These are phyloP conservation scores for Lojkania enalia DNA, from an alignment of 2,329 filamentous ascomycete species.

Conservation along the genomic window DNA sequence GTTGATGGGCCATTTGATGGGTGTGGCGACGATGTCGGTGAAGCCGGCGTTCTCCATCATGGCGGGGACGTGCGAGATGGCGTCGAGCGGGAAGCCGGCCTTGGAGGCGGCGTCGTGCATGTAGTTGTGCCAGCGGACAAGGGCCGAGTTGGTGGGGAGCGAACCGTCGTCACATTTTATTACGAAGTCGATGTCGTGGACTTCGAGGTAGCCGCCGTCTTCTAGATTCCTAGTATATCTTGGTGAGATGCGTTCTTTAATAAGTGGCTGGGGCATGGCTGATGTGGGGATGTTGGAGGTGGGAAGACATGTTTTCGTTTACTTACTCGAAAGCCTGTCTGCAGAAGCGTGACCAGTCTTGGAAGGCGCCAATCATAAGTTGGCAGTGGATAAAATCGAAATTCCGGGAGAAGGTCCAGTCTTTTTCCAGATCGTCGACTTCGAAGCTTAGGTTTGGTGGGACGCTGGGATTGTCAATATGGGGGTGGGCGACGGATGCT, in stretches of 20 bases:
- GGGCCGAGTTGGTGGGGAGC: constrained; percentile 12
- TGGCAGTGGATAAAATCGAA: constrained; percentile 47
- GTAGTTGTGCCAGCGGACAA: constrained; percentile 18
- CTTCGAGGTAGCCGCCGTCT: constrained; percentile 30
- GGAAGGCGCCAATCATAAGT: constrained; percentile 45
- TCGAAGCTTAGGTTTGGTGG: constrained; percentile 47
- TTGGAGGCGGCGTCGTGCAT: constrained; percentile 17
- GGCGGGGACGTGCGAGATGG: constrained; percentile 42
- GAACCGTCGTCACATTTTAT: constrained; percentile 23
- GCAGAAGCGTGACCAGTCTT: constrained; percentile 44
- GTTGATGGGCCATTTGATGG: constrained; percentile 19
- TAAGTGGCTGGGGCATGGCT: not conserved
- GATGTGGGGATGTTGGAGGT: too few relatives aligned
- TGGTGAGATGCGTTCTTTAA: not conserved
- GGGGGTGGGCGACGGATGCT: too few relatives aligned
- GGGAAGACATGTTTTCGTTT: too few relatives aligned
- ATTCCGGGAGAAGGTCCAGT: constrained; percentile 39
- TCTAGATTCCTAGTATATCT: constrained; percentile 41
- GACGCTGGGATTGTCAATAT: constrained; percentile 22
- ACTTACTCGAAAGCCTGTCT: constrained; percentile 32
- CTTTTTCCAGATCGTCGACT: constrained; percentile 44
- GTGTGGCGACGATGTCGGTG: constrained; percentile 45
- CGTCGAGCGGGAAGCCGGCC: constrained; percentile 43
- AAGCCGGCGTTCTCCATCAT: constrained; percentile 50
- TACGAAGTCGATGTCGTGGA: constrained; percentile 22